Evolutionary conservation across 2,329 filamentous ascomycete genomes (phyloP).

Genomic region (Fusarium secorum): DNA sequence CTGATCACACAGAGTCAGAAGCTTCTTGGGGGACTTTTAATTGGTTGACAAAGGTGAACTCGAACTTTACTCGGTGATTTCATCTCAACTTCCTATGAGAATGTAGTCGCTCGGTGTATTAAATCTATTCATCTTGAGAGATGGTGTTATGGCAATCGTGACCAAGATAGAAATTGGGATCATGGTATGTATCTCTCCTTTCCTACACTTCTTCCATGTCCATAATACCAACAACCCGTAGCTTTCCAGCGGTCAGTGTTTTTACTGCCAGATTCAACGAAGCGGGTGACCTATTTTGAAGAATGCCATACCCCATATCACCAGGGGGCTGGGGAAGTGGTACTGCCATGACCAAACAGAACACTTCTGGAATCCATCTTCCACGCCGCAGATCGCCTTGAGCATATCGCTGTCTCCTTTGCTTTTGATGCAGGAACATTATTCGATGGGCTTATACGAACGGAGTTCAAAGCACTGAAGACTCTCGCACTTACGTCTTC

Average conservation of each 20-base stretch:
- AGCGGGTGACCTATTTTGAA: neutral
- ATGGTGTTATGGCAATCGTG: neutral
- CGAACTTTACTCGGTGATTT: neutral
- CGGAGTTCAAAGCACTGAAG: neutral
- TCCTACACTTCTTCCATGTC: accelerated
- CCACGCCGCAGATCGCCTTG: neutral
- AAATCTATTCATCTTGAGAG: constrained; percentile 19
- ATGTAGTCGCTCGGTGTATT: neutral
- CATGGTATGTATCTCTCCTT: neutral
- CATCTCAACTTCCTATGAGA: neutral
- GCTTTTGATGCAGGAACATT: neutral
- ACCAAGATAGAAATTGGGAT: neutral
- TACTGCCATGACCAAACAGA: neutral
- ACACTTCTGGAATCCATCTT: neutral
- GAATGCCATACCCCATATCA: neutral
- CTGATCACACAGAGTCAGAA: accelerated
- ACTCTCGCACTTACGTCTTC: neutral
- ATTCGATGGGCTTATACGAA: accelerated
- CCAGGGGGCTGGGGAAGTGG: accelerated
- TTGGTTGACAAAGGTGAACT: neutral
- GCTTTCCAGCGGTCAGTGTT: accelerated
- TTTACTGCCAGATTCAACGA: accelerated
- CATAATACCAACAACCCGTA: accelerated
- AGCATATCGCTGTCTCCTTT: neutral
- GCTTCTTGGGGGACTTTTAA: neutral